phyloP scores from a whole-genome alignment of 2,329 filamentous ascomycete species.

The Endoconidiophora laricicola region DNA sequence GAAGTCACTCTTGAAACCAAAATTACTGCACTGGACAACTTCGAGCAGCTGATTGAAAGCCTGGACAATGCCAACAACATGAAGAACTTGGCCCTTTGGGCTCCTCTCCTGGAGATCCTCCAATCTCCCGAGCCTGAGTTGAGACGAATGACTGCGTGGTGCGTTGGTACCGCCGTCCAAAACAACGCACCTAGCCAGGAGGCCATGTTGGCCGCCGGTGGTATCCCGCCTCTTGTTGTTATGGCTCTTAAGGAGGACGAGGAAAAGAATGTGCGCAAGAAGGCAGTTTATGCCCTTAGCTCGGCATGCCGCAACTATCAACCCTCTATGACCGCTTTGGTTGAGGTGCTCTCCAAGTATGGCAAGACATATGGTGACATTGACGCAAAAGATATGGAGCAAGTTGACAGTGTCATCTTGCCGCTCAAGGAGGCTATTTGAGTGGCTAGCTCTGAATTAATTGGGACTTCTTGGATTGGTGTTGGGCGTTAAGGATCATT shows the following conservation, averaged over 20 bases:
- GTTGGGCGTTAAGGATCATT: not conserved
- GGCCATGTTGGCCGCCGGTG: slow-evolving; percentile 44
- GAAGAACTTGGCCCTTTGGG: slow-evolving; percentile 62
- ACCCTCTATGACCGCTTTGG: slow-evolving; percentile 55
- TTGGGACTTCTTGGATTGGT: not conserved
- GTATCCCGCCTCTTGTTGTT: slow-evolving; percentile 51
- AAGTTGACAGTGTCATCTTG: slow-evolving; percentile 58
- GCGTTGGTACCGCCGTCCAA: slow-evolving; percentile 83
- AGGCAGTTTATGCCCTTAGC: slow-evolving; percentile 79
- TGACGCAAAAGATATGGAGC: slow-evolving; percentile 79
- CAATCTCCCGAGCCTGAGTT: slow-evolving; percentile 53
- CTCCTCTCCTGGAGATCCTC: slow-evolving; percentile 56
- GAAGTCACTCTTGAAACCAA: slow-evolving; percentile 57
- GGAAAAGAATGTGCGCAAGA: slow-evolving; percentile 53
- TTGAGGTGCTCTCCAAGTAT: slow-evolving; percentile 40
- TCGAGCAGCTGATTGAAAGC: slow-evolving; percentile 79
- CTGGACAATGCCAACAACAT: slow-evolving; percentile 97
- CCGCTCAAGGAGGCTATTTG: slow-evolving; percentile 26
- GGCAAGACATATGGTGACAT: slow-evolving; percentile 42
- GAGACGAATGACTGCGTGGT: slow-evolving; percentile 82
- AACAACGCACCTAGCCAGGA: slow-evolving; percentile 84
- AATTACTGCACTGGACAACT: slow-evolving; percentile 79
- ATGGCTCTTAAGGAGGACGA: slow-evolving; percentile 45
- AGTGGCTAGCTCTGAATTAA: not conserved
- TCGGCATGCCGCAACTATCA: slow-evolving; percentile 80